Evolutionary conservation across 495 filamentous ascomycete species (phyloP).

Genomic region (Collariella sp.): DNA sequence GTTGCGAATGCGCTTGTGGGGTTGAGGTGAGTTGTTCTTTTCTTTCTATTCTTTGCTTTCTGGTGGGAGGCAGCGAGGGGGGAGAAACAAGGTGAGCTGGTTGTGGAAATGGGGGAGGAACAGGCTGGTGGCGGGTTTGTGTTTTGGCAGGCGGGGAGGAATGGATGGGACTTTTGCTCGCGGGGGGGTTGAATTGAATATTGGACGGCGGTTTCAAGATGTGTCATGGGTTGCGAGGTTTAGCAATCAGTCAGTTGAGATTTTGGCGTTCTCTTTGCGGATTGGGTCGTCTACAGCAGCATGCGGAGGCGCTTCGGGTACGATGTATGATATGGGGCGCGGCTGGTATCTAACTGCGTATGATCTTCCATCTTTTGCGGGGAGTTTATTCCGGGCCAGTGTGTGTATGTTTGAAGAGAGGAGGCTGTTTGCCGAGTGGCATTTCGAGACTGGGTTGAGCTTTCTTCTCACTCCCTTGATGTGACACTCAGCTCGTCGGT

Average conservation of each 20-base stretch:
- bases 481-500: too few relatives aligned
- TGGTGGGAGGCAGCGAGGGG: background rate
- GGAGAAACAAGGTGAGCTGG: background rate
- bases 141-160: too few relatives aligned
- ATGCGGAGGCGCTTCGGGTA: background rate
- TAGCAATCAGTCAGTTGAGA: background rate
- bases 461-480: too few relatives aligned
- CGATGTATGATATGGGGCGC: constrained; percentile 2
- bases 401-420: too few relatives aligned
- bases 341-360: background rate
- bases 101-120: background rate
- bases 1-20: constrained; percentile 80
- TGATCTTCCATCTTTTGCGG: background rate
- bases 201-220: background rate
- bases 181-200: background rate
- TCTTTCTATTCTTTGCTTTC: background rate
- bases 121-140: background rate
- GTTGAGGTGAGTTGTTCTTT: constrained; percentile 34
- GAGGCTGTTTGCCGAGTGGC: too few relatives aligned
- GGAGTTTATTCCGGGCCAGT: too few relatives aligned
- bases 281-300: background rate
- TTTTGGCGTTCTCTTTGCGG: constrained; percentile 1
- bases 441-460: too few relatives aligned
- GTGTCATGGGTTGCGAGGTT: background rate
- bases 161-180: background rate